These are phyloP conservation scores for Entoloma clypeatum DNA, from an alignment of 1,284 basidiomycete genomes.

Conservation along the genomic window DNA sequence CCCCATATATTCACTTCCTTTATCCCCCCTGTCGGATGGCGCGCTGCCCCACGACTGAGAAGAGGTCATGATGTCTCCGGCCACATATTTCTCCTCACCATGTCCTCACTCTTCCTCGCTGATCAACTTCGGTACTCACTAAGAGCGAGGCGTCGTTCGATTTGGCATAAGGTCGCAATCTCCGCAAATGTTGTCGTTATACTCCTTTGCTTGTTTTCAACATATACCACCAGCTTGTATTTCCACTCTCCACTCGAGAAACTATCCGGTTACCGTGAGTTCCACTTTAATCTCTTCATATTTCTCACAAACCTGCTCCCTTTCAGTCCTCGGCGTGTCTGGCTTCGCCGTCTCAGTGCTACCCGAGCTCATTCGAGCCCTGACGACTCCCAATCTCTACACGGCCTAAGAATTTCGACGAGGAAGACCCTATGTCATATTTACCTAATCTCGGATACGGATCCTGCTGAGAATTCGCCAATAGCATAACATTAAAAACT, in stretches of 20 bases:
- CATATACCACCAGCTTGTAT: constrained; percentile 81
- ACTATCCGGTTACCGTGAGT: constrained; percentile 76
- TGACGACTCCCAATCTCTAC: constrained; percentile 13
- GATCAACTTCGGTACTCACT: constrained; percentile 66
- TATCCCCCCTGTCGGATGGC: constrained; percentile 40
- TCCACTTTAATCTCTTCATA: constrained; percentile 16
- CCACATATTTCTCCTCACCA: constrained; percentile 88
- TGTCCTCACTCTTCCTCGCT: constrained; percentile 77
- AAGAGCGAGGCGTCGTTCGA: constrained; percentile 34
- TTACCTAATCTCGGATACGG: no score
- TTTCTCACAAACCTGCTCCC: constrained; percentile 9
- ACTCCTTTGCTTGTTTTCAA: constrained; percentile 70
- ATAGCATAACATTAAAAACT: not conserved
- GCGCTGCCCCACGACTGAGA: constrained; percentile 52
- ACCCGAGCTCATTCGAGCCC: constrained; percentile 15
- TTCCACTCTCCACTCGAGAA: constrained; percentile 92
- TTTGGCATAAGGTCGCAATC: constrained; percentile 45
- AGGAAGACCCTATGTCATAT: not conserved
- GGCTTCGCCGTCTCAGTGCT: constrained; percentile 35
- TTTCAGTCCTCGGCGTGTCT: constrained; percentile 34
- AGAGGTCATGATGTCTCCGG: constrained; percentile 93
- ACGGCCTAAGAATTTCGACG: no score
- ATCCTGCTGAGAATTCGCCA: constrained; percentile 7
- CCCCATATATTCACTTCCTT: constrained; percentile 57
- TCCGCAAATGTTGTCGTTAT: constrained; percentile 49